These are phyloP conservation scores for Myriosclerotinia curreyana DNA, from an alignment of 2,329 filamentous ascomycete species.

Conservation along the genomic window DNA sequence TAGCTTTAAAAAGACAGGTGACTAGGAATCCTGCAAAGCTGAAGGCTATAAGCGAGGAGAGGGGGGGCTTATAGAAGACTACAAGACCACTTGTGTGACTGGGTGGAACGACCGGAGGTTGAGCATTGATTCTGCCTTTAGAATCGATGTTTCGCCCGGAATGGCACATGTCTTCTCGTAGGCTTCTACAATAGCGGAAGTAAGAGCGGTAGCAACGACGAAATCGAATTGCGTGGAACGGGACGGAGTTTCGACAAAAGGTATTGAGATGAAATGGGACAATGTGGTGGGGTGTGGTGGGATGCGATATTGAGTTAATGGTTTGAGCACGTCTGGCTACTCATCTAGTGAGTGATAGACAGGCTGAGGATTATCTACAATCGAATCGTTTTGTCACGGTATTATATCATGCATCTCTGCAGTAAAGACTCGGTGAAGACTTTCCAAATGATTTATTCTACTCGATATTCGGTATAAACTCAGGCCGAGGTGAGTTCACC, in stretches of 20 bases:
- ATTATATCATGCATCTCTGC: neutral
- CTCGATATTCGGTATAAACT: neutral
- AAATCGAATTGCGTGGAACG: neutral
- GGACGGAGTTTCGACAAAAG: too few relatives aligned
- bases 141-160: too few relatives aligned
- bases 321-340: neutral
- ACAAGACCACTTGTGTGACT: too few relatives aligned
- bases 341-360: too few relatives aligned
- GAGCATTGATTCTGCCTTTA: neutral
- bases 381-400: too few relatives aligned
- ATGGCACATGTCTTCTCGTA: too few relatives aligned
- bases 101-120: neutral
- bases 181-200: too few relatives aligned
- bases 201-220: neutral
- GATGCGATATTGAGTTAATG: neutral
- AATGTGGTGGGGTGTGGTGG: too few relatives aligned
- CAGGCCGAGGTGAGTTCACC: neutral
- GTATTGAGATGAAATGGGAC: neutral
- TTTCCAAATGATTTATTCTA: neutral
- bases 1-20: neutral
- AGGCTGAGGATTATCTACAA: neutral
- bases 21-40: too few relatives aligned
- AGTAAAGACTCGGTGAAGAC: neutral
- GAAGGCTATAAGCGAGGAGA: neutral
- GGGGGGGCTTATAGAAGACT: neutral